A percentile compares a stretch with the other conserved stretches of the same genome.
Evolutionary conservation across 2,329 filamentous ascomycete species (phyloP).

Genomic region (Myriosclerotinia curreyana): DNA sequence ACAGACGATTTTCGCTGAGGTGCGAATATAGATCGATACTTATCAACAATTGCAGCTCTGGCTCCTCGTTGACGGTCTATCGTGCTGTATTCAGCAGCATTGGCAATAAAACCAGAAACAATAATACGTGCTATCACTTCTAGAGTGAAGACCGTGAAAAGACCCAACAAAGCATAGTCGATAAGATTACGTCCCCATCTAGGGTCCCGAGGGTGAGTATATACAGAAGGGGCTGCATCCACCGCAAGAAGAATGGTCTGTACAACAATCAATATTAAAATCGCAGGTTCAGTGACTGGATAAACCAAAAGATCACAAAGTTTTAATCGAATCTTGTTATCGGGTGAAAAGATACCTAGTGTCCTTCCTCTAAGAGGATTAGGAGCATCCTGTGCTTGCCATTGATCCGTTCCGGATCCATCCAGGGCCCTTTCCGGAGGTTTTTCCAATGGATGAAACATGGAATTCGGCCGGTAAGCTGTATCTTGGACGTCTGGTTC

Average conservation of each 20-base stretch:
- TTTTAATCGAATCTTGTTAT: constrained; percentile 69
- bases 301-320: constrained; percentile 85
- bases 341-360: constrained; percentile 76
- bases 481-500: constrained; percentile 40
- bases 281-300: constrained; percentile 79
- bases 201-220: constrained; percentile 54
- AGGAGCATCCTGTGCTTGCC: constrained; percentile 43
- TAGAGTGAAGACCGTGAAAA: constrained; percentile 87
- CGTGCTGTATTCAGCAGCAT: constrained; percentile 88
- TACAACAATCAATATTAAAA: constrained; percentile 81
- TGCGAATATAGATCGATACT: constrained; percentile 76
- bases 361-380: constrained; percentile 88
- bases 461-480: constrained; percentile 28
- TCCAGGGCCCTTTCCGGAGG: constrained; percentile 9
- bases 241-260: constrained; percentile 87
- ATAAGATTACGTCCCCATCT: constrained; percentile 58
- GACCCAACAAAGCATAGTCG: constrained; percentile 60
- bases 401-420: constrained; percentile 21
- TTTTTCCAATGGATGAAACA: constrained; percentile 38
- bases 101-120: constrained; percentile 89
- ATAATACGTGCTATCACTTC: constrained; percentile 81
- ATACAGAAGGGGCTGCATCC: constrained; percentile 73
- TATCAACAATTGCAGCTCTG: constrained; percentile 69
- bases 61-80: constrained; percentile 76
- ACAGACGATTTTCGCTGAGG: constrained; percentile 61